Percentiles rank a stretch among this genome's conserved stretches.
Conservation (phyloP, 495 filamentous ascomycete species). For the Extremus antarcticus region DNA sequence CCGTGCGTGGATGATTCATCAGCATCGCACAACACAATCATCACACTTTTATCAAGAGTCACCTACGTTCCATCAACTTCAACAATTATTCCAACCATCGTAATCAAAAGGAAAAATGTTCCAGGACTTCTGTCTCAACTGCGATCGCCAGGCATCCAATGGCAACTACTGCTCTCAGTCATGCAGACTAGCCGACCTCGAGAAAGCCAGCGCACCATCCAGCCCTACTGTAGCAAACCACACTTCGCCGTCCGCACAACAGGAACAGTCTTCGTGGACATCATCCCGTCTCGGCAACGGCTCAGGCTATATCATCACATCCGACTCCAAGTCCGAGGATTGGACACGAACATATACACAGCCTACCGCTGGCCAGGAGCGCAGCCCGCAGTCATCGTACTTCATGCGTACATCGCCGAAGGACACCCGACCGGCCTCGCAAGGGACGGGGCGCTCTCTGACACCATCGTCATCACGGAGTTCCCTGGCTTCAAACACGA, state of each 20-base stretch:
- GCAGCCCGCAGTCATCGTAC: conserved; percentile 13
- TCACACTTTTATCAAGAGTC: neutral
- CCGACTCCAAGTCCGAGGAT: conserved; percentile 31
- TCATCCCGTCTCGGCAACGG: neutral
- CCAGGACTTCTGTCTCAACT: conserved; percentile 87
- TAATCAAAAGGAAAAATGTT: too few species aligned
- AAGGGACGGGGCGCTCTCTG: conserved; percentile 31
- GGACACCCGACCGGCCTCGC: neutral
- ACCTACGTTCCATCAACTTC: neutral
- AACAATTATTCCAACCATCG: too few species aligned
- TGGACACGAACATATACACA: conserved; percentile 9
- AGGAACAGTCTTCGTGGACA: conserved; percentile 5
- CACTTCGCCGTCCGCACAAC: conserved; percentile 1
- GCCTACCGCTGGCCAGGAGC: conserved; percentile 1
- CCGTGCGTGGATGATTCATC: neutral
- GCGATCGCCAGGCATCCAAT: conserved; percentile 73
- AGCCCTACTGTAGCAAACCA: neutral
- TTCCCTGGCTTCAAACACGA: conserved; percentile 69
- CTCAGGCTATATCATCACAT: conserved; percentile 46
- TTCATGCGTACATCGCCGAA: conserved; percentile 10
- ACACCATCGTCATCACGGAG: conserved; percentile 78
- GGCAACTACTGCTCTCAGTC: conserved; percentile 85
- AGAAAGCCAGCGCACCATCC: conserved; percentile 39
- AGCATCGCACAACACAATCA: neutral
- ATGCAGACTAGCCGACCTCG: conserved; percentile 79